Base-by-base conservation (phyloP, 225 moss, liverwort and hornwort species). In the Polytrichum commune region DNA sequence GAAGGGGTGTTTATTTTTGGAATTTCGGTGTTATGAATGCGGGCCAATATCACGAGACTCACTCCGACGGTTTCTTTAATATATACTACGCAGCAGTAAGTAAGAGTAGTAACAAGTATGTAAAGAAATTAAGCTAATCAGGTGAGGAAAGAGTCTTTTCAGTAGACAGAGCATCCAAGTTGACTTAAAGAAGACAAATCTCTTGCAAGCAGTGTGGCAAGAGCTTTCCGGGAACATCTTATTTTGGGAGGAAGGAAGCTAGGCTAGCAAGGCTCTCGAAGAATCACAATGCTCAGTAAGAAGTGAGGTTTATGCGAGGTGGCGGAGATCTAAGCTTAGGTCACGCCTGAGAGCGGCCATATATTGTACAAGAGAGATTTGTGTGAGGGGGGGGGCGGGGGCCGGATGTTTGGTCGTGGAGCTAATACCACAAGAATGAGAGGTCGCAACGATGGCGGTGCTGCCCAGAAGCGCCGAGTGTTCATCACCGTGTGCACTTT, bases 391-490 rank as follows among this genome's bases (percentile, higher is more conserved):
- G 19, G 23, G 7, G 46, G 13, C 1, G 5, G 25, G 25, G 80
- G 64, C 72, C 38, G 77, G 69, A 94, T 92, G 93, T 91, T 91
- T 70, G 83, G 96, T 22, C 79, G 83, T 58, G 89, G 80, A 72
- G 82, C 75, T 58, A 30, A 65, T 0, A 60, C 65, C 46, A 71
- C 78, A 73, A 93, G 91, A 79, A 91, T 95, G 95, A 87, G 92
- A 73, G 91, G 91, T 68, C 76, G 91, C 64, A 89, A 80, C 75
- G 86, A 90, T 79, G 92, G 90, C 73, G 88, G 86, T 35, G 82
- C 88, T 56, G 90, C 91, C 54, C 92, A 90, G 84, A 95, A 90
- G 84, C 86, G 97, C 53, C 92, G 94, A 26, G 83, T 93, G 76
- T 66, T 95, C 54, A 69, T 91, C 55, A 89, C 78, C 55, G 91